Percentiles rank a stretch among this genome's conserved stretches.
phyloP scores from a whole-genome alignment of 176 grass and related monocot species.

The Ampelocalamus luodianensis region DNA sequence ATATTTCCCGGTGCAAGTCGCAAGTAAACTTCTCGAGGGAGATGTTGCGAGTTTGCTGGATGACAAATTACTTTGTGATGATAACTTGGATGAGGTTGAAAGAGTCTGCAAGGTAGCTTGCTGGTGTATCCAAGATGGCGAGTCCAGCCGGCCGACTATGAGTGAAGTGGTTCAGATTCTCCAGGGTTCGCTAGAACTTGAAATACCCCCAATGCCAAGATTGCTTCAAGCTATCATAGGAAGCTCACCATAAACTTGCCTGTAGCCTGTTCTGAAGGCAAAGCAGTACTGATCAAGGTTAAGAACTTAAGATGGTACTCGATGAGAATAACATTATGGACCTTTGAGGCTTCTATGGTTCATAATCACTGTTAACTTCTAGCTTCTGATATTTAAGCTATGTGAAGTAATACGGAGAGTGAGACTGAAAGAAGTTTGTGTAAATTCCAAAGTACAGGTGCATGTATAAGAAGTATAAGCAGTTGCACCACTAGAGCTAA shows the following conservation, averaged over 20 bases:
- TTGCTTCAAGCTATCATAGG: too few species aligned
- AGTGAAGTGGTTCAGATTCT: too few species aligned
- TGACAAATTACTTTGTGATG: background rate
- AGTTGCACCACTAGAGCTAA: too few species aligned
- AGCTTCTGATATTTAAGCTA: background rate
- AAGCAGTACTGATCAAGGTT: background rate
- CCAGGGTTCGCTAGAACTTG: too few species aligned
- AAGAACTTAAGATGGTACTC: background rate
- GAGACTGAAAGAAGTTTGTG: background rate
- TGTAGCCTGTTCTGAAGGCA: background rate
- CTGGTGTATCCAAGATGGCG: too few species aligned
- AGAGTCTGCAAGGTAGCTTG: background rate
- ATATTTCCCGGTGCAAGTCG: conserved; percentile 50
- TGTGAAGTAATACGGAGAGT: background rate
- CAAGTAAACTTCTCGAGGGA: conserved; percentile 28
- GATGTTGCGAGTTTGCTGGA: conserved; percentile 44
- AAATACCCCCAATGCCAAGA: too few species aligned
- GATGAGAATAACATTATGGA: background rate
- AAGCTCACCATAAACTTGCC: too few species aligned
- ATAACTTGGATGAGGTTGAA: conserved; percentile 44
- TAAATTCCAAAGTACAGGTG: background rate
- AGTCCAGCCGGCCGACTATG: too few species aligned
- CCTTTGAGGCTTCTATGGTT: background rate
- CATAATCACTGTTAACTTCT: background rate
- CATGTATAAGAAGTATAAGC: too few species aligned